Evolutionary conservation across 2,329 filamentous ascomycete genomes (phyloP), one percentile per base, ranked within the genome.

Genomic region (Arthrobotrys sphaeroides): DNA sequence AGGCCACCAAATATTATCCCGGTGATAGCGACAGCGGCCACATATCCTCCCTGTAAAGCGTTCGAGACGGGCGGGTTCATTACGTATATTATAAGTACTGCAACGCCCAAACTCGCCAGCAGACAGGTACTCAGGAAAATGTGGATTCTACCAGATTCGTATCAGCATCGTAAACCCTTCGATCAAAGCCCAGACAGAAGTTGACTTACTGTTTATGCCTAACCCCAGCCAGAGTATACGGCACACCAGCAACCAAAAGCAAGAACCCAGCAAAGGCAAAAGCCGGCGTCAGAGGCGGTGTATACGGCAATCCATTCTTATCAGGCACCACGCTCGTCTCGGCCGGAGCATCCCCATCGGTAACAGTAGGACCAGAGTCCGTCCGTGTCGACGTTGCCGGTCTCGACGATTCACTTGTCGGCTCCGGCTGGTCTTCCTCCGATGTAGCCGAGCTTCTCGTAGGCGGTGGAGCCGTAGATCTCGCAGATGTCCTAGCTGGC

Each of bases 71-170:
- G 93, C 0, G 90, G 87, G 65, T 86, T 90, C 90, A 96, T 95
- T 40, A 97, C 90, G 81, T 97, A 97, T 47, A 96, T 83, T 65
- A 97, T 92, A 20, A 98, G 85, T 1, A 97, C 90, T 0, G 91
- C 88, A 10, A 95, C 89, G 13, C 91, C 89, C 36, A 97, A 83
- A 47, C 89, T 87, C 20, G 88, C 86, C 24, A 95, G 84, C 79
- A 91, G 94, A 3, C 88, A 91, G 0, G 90, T 88, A 12, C 93
- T 95, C 69, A 96, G 87, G 82, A 91, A 96, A 13, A 91, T 89
- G 81, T 95, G 90, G 10, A 94, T 80, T 80, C 84, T 85, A 68
- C 43, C 81, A 61, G 82, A 79, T 20, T n/a, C n/a, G n/a, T 24
- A 47, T 33, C 26, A 62, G 40, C 24, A 22, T 3, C 20, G 24